Evolutionary conservation across 2,329 filamentous ascomycete species (phyloP).

Genomic region (Microdochium bolleyi): DNA sequence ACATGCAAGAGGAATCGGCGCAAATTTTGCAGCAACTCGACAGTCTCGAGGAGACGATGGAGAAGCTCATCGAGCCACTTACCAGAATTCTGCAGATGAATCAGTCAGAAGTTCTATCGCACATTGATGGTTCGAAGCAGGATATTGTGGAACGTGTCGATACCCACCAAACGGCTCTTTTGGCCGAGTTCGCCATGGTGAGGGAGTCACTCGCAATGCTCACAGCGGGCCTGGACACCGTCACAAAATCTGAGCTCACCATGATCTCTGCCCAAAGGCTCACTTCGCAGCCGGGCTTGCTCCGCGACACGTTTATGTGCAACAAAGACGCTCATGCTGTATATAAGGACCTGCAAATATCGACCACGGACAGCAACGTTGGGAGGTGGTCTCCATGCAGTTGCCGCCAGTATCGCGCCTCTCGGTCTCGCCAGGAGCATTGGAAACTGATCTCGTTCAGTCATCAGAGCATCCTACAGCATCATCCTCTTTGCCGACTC

Average conservation of each 20-base stretch:
- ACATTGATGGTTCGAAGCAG: too few species aligned
- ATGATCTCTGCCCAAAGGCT: neutral
- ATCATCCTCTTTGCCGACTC: neutral
- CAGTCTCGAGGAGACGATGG: neutral
- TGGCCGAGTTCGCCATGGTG: neutral
- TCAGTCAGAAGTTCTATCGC: too few species aligned
- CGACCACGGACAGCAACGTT: neutral
- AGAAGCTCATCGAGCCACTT: too few species aligned
- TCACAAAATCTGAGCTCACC: neutral
- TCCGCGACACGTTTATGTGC: neutral
- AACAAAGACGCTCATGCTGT: neutral
- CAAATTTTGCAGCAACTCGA: neutral
- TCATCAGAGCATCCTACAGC: neutral
- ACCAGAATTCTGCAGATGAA: too few species aligned
- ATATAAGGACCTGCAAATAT: neutral
- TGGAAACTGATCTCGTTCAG: neutral
- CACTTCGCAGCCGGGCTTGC: neutral
- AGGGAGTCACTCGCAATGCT: neutral
- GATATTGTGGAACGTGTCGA: too few species aligned
- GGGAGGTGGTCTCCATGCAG: neutral
- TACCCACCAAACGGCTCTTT: neutral
- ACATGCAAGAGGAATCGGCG: neutral
- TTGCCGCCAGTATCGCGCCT: neutral
- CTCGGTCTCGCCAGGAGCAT: neutral
- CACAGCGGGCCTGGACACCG: neutral